These are phyloP conservation scores for Penicillium argentinense DNA, from an alignment of 495 filamentous ascomycete species.

Conservation along the genomic window DNA sequence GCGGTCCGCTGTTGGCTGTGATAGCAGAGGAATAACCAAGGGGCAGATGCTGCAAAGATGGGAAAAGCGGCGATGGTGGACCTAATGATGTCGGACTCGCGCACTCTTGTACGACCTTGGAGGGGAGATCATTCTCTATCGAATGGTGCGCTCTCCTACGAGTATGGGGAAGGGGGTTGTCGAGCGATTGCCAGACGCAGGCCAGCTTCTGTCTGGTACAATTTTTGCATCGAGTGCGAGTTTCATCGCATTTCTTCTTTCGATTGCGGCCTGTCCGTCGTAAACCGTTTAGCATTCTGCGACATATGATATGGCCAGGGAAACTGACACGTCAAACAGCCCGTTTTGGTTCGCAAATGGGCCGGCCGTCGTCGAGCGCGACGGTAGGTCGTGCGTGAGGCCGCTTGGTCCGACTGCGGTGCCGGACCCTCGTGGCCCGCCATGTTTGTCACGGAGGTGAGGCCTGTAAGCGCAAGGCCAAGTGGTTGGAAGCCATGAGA, in stretches of 20 bases:
- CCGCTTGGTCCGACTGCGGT: too few relatives aligned
- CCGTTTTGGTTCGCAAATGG: conserved; percentile 23
- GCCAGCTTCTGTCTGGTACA: conserved; percentile 10
- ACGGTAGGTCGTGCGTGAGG: conserved; percentile 9
- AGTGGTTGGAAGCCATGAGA: too few relatives aligned
- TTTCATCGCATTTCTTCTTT: conserved; percentile 30
- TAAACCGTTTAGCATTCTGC: too few relatives aligned
- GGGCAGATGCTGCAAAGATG: not conserved
- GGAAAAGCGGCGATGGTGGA: not conserved
- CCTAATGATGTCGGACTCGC: not conserved
- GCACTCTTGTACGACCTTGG: too few relatives aligned
- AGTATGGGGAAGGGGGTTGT: too few relatives aligned
- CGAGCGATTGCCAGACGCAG: conserved; percentile 18
- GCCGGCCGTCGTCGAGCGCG: conserved; percentile 22
- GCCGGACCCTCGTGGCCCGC: too few relatives aligned
- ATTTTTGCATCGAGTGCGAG: conserved; percentile 12
- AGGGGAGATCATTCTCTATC: too few relatives aligned
- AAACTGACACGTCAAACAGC: conserved; percentile 25
- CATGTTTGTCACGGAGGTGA: too few relatives aligned
- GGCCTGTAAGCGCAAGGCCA: too few relatives aligned
- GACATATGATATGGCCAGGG: not conserved
- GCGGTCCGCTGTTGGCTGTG: conserved; percentile 6
- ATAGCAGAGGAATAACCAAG: conserved; percentile 9
- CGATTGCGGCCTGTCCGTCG: conserved; percentile 15
- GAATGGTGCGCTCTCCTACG: too few relatives aligned